phyloP scores from a whole-genome alignment of 257 asterid species.

The Solanum infundibuliforme region DNA sequence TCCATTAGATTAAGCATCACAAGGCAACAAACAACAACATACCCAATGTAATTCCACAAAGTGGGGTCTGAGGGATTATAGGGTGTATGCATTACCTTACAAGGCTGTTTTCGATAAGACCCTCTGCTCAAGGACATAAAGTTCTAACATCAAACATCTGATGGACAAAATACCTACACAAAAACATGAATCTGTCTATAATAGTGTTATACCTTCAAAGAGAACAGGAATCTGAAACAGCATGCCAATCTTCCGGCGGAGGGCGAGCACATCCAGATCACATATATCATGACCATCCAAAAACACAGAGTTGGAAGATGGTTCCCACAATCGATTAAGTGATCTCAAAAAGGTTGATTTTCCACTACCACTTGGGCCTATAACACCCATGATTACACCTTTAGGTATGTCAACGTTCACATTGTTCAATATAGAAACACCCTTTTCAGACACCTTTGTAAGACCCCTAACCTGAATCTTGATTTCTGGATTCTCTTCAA shows the following conservation, averaged over 20 bases:
- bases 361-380: constrained; percentile 85
- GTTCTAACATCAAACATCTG: neutral
- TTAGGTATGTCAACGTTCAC: constrained; percentile 47
- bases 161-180: neutral
- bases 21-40: neutral
- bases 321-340: constrained; percentile 70
- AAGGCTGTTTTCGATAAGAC: neutral
- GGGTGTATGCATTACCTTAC: neutral
- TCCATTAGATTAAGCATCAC: neutral
- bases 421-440: constrained; percentile 34
- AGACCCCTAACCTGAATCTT: constrained; percentile 53
- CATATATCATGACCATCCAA: constrained; percentile 54
- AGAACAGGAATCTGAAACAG: constrained; percentile 71
- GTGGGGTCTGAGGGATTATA: neutral
- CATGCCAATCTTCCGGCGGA: constrained; percentile 69
- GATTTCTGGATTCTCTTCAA: neutral
- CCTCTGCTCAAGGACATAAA: neutral
- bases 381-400: constrained; percentile 64
- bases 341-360: constrained; percentile 70
- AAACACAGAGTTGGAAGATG: constrained; percentile 46
- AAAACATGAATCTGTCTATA: neutral
- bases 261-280: constrained; percentile 45
- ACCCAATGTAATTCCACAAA: neutral
- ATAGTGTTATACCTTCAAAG: constrained; percentile 43
- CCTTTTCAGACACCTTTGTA: constrained; percentile 33